Percentiles rank a stretch among this genome's conserved stretches.
These are phyloP conservation scores for Arthrinium puccinioides DNA, from an alignment of 2,329 filamentous ascomycete genomes.

Conservation along the genomic window DNA sequence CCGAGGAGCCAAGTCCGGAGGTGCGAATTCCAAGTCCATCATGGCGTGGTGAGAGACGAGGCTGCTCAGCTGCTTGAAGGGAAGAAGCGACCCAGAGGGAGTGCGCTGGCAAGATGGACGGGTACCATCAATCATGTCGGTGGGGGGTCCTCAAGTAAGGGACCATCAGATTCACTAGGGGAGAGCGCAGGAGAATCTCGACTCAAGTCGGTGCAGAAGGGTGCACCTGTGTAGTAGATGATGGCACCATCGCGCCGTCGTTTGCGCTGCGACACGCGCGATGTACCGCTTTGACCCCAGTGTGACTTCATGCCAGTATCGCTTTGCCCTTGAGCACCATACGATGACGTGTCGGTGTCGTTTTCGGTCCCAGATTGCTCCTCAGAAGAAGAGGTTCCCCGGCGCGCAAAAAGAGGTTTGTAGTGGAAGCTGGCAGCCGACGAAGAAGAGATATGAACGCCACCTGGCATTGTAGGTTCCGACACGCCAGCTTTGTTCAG, in stretches of 20 bases:
- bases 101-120: constrained; percentile 18
- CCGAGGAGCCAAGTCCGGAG: constrained; percentile 22
- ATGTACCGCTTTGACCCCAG: constrained; percentile 37
- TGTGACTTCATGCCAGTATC: constrained; percentile 37
- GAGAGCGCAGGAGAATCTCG: constrained; percentile 51
- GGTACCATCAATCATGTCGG: constrained; percentile 17
- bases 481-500: constrained; percentile 27
- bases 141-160: constrained; percentile 9
- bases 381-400: constrained; percentile 32
- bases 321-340: constrained; percentile 38
- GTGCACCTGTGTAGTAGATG: constrained; percentile 75
- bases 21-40: constrained; percentile 16
- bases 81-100: constrained; percentile 43
- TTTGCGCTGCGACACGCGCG: constrained; percentile 39
- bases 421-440: constrained; percentile 49
- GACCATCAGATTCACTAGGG: constrained; percentile 34
- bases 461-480: constrained; percentile 32
- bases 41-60: constrained; percentile 14
- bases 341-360: constrained; percentile 29
- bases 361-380: constrained; percentile 37
- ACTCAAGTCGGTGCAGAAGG: constrained; percentile 74
- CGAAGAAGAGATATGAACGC: constrained; percentile 26
- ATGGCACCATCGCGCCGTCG: constrained; percentile 63
- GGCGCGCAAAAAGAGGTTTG: constrained; percentile 53
- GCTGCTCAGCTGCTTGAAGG: constrained; percentile 43